These are phyloP conservation scores for Celoporthe dispersa DNA, from an alignment of 2,329 filamentous ascomycete species.

Conservation along the genomic window DNA sequence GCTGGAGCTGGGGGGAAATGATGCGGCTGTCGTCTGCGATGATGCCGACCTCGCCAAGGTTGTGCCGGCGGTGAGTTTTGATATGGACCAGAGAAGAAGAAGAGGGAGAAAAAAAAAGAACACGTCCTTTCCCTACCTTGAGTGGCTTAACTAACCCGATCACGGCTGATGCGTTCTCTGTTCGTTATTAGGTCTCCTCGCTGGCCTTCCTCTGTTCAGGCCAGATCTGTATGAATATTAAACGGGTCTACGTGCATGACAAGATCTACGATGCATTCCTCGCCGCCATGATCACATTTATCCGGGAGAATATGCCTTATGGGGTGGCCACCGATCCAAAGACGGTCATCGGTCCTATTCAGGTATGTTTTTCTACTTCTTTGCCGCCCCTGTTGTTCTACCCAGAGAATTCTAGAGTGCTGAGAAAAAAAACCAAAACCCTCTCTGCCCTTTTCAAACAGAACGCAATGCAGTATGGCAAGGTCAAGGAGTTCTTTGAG, in stretches of 20 bases:
- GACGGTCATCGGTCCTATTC: conserved; percentile 55
- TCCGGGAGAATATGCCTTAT: conserved; percentile 43
- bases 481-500: conserved; percentile 54
- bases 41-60: conserved; percentile 49
- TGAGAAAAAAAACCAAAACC: neutral
- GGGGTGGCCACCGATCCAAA: conserved; percentile 48
- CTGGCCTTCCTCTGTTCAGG: conserved; percentile 60
- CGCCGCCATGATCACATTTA: conserved; percentile 49
- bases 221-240: conserved; percentile 57
- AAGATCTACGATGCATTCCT: conserved; percentile 53
- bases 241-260: conserved; percentile 56
- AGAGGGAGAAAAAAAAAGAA: neutral
- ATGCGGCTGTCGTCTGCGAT: conserved; percentile 47
- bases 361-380: neutral
- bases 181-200: conserved; percentile 42
- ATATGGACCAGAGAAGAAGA: no score
- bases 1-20: conserved; percentile 45
- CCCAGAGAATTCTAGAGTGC: neutral
- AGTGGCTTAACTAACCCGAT: neutral
- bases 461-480: conserved; percentile 62
- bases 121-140: neutral
- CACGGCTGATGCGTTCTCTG: neutral
- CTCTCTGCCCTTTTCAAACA: conserved; percentile 35
- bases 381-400: no score
- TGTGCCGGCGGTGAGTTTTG: conserved; percentile 33